These are phyloP conservation scores for Malbranchea zuffiana DNA, from an alignment of 2,329 filamentous ascomycete species.

Conservation along the genomic window DNA sequence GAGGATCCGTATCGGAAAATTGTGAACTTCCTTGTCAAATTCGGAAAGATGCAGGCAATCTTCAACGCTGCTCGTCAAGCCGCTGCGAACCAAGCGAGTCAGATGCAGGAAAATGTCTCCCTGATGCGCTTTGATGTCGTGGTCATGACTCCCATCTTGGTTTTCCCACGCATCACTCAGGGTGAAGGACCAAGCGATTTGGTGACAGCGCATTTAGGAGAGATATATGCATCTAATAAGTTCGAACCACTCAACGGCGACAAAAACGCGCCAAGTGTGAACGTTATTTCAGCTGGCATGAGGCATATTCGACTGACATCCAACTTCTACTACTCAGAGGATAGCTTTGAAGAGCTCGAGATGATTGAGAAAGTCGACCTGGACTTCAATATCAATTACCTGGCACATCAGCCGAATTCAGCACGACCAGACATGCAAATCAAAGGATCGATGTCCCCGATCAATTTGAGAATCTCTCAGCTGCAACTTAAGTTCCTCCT, in stretches of 20 bases:
- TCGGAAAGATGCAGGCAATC: constrained; percentile 98
- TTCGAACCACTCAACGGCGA: constrained; percentile 78
- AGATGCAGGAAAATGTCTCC: constrained; percentile 80
- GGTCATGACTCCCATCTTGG: constrained; percentile 88
- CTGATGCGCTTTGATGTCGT: constrained; percentile 90
- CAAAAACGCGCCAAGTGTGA: constrained; percentile 61
- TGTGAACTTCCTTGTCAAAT: constrained; percentile 94
- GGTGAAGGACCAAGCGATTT: constrained; percentile 65
- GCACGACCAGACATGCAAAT: constrained; percentile 86
- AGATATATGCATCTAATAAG: constrained; percentile 92
- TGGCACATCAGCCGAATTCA: constrained; percentile 66
- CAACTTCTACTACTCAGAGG: constrained; percentile 66
- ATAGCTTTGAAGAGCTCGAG: constrained; percentile 71
- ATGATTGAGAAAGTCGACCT: constrained; percentile 96
- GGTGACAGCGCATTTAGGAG: constrained; percentile 85
- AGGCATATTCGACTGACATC: constrained; percentile 86
- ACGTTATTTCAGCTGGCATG: constrained; percentile 83
- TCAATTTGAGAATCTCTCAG: constrained; percentile 81
- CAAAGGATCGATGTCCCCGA: constrained; percentile 80
- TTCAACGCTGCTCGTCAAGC: constrained; percentile 96
- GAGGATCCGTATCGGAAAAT: constrained; percentile 98
- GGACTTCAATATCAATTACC: constrained; percentile 81
- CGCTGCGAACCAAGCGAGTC: constrained; percentile 83
- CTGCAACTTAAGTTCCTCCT: constrained; percentile 83
- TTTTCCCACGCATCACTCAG: constrained; percentile 72